A percentile compares a stretch with the other conserved stretches of the same genome.
These are phyloP conservation scores for Corymbia maculata DNA, from an alignment of 345 rosid genomes.

Conservation along the genomic window DNA sequence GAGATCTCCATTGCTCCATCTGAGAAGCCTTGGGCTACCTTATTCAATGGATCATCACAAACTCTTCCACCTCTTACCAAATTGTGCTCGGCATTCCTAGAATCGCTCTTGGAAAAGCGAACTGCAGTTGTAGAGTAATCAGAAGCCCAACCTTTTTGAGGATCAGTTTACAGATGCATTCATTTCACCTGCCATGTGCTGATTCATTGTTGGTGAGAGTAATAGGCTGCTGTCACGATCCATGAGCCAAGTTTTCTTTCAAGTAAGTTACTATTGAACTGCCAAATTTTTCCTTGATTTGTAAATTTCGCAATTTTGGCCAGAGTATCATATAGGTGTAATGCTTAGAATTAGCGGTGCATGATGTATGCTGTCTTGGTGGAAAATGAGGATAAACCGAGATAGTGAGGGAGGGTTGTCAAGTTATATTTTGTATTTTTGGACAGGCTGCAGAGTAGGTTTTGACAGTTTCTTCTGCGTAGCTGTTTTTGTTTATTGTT, in stretches of 20 bases:
- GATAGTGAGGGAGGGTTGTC: not conserved
- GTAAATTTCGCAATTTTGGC: not conserved
- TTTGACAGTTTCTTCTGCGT: not conserved
- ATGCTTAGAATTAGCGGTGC: not conserved
- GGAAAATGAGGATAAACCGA: not conserved
- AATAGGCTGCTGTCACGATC: not conserved
- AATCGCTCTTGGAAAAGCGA: constrained; percentile 71
- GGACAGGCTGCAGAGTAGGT: not conserved
- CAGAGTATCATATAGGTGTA: not conserved
- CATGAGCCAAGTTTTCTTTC: not conserved
- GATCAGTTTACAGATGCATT: not conserved
- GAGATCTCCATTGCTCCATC: constrained; percentile 33
- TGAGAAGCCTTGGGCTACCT: constrained; percentile 79
- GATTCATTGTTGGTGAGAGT: not conserved
- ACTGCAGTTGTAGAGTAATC: constrained; percentile 34
- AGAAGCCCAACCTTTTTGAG: not conserved
- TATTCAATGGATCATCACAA: constrained; percentile 76
- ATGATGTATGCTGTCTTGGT: not conserved
- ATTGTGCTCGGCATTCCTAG: constrained; percentile 61
- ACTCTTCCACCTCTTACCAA: constrained; percentile 76
- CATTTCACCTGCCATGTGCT: not conserved
- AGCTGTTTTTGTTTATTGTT: not conserved
- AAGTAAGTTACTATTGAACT: not conserved
- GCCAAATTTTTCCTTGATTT: not conserved
- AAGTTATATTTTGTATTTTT: not conserved